Evolutionary conservation across 2,329 filamentous ascomycete genomes (phyloP).

Genomic region (Xylaria sp.): DNA sequence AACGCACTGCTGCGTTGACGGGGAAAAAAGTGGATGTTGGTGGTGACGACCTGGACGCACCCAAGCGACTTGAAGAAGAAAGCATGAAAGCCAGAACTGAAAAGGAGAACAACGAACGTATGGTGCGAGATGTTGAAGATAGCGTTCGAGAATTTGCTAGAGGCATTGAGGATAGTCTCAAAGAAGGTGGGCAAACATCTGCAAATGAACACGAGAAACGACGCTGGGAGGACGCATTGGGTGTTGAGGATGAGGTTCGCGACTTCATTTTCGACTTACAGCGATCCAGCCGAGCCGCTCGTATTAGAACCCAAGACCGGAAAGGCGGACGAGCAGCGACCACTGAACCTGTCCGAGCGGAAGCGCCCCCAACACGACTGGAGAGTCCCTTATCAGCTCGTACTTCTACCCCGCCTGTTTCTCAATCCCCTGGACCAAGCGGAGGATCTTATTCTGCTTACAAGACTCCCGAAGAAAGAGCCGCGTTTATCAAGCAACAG

Average conservation of each 20-base stretch:
- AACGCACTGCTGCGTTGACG: conserved; percentile 89
- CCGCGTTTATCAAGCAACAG: conserved; percentile 96
- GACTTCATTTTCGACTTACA: conserved; percentile 99
- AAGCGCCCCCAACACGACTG: conserved; percentile 58
- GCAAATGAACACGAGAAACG: conserved; percentile 89
- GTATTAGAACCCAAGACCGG: conserved; percentile 70
- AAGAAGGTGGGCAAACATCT: conserved; percentile 79
- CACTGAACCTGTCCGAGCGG: conserved; percentile 57
- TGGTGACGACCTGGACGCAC: conserved; percentile 79
- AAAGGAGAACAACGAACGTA: conserved; percentile 92
- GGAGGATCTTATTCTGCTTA: conserved; percentile 82
- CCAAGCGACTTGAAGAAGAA: conserved; percentile 89
- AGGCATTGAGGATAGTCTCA: conserved; percentile 86
- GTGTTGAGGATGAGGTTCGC: conserved; percentile 94
- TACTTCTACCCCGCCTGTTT: conserved; percentile 61
- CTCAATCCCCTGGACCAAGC: conserved; percentile 56
- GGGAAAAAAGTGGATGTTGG: conserved; percentile 78
- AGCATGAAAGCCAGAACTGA: conserved; percentile 82
- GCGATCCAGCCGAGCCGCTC: conserved; percentile 80
- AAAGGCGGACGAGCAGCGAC: conserved; percentile 55
- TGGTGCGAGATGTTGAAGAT: conserved; percentile 97
- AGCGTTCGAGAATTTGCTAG: conserved; percentile 89
- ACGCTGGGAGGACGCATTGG: conserved; percentile 94
- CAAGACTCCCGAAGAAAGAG: conserved; percentile 90
- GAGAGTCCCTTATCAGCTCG: conserved; percentile 66